Base-by-base conservation (phyloP, 2,329 filamentous ascomycete genomes). In the Drechslera avenae region DNA sequence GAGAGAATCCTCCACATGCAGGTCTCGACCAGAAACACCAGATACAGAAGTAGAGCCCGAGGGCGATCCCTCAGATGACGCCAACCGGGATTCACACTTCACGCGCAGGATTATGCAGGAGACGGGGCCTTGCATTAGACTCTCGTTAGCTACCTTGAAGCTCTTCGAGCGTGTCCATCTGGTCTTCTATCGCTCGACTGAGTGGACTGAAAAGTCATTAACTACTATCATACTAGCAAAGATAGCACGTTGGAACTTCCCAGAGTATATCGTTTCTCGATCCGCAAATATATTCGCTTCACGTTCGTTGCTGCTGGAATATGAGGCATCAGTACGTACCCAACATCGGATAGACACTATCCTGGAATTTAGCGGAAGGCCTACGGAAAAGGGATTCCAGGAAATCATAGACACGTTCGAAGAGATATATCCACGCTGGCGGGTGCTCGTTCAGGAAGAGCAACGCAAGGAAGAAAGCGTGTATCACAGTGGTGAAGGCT, bases 191-290 rank as follows among this genome's bases (percentile, higher is more conserved):
- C 83, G 93, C 51, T 97, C 92, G 8, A 95, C 91, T 0, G 90
- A 96, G 70, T 99, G 94, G 94, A 96, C 92, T 0, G 93, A 97
- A 64, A 97, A 96, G 72, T 97, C 93, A 1, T 78, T 99, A 12
- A 97, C 91, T 1, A 93, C 92, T 0, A 93, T 97, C 46, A 96
- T 99, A 36, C 81, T 99, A 4, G 90, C 94, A 6, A 92, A 93
- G 57, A 96, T 96, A 50, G 90, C 92, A 2, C 83, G 86, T 35
- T 83, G 90, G 30, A 94, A 92, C 68, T 99, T 97, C 59, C 92
- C 93, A 0, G 80, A 88, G 3, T 99, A 96, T 66, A 83, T 97
- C 17, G 92, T 97, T 4, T 96, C 89, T 52, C 85, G 94, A 28
- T 96, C 91, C 0, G 84, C 87, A 19, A 95, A 91, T 50, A 96